Base-by-base conservation (phyloP, 2,329 filamentous ascomycete genomes). In the Penicillium sp. region DNA sequence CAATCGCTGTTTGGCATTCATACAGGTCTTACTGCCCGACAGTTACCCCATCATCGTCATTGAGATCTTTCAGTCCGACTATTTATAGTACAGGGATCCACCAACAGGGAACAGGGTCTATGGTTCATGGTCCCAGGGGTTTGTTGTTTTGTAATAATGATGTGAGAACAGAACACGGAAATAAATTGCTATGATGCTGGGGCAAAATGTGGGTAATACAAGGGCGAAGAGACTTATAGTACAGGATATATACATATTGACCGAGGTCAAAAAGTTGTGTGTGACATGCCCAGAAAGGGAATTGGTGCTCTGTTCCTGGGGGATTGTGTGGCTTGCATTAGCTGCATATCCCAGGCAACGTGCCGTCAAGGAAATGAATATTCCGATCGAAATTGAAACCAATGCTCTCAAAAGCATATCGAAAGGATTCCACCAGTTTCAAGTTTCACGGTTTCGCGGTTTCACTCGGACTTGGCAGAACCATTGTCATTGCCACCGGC, bases 51-150 rank as follows among this genome's bases (percentile, higher is more conserved):
- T 35, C 23, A 51, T 55, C 50, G 48, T 54, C 43, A 40, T 29
- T 13, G 17, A 49, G 29, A 40, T 40, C 47, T 60, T 60, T 60
- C 50, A 58, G 42, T 27, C 21, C 7, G 43, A 25, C 57, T 62
- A 59, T 59, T 56, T 54, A 46, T 60, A 51, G 60, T 33, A 38
- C 19, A 54, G 33, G 23, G 33, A 48, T 49, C 50, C 50, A 53
- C 40, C 15, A 33, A n/a, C 42, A 23, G 25, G 33, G 29, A 43
- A 45, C 37, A 19, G 6, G 27, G 41, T 35, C 37, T 15, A 29
- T 50, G 42, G 53, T 54, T 52, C 50, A 46, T 35, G 27, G 23
- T 15, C 8, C n/a, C 13, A 25, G 25, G 15, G 15, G 25, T 51
- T 45, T 33, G 33, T 21, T 25, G 33, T 17, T 23, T 33, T 21